phyloP scores from a whole-genome alignment of 495 filamentous ascomycete species.

The Hapsidospora chrysogenum region DNA sequence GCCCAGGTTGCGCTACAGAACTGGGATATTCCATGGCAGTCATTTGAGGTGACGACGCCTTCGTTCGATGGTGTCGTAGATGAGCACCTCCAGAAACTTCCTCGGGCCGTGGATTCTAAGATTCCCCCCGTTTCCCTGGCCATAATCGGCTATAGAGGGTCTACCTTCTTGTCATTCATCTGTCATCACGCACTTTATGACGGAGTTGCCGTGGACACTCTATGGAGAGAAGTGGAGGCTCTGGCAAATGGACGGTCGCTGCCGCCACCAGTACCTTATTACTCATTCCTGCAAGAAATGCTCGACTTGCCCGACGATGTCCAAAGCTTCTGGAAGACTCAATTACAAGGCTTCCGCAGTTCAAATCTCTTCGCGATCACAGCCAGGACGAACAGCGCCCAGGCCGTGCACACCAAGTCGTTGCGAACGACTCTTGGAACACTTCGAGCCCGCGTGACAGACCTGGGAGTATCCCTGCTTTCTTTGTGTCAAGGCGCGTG shows the following conservation, averaged over 20 bases:
- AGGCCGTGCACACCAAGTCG: neutral
- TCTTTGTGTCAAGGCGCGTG: conserved; percentile 52
- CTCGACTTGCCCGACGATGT: conserved; percentile 12
- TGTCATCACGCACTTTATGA: conserved; percentile 73
- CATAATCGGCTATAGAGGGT: conserved; percentile 7
- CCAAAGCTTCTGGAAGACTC: conserved; percentile 45
- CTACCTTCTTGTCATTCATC: conserved; percentile 36
- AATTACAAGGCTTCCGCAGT: conserved; percentile 31
- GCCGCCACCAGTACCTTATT: conserved; percentile 24
- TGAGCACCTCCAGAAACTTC: conserved; percentile 11
- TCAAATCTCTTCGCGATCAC: conserved; percentile 18
- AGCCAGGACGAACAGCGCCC: neutral
- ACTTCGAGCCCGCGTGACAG: conserved; percentile 29
- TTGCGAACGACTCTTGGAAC: conserved; percentile 16
- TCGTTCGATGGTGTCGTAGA: conserved; percentile 10
- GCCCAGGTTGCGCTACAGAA: conserved; percentile 38
- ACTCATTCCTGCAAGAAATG: conserved; percentile 17
- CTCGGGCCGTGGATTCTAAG: conserved; percentile 12
- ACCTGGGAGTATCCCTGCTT: conserved; percentile 41
- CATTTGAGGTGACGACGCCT: conserved; percentile 5
- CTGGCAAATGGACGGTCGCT: conserved; percentile 26
- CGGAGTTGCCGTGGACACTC: conserved; percentile 45
- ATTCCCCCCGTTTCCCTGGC: conserved; percentile 22
- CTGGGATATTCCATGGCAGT: conserved; percentile 15
- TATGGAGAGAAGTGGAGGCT: conserved; percentile 49